Conservation (phyloP, 106 monocot genomes). For the Dactylorhiza incarnata region DNA sequence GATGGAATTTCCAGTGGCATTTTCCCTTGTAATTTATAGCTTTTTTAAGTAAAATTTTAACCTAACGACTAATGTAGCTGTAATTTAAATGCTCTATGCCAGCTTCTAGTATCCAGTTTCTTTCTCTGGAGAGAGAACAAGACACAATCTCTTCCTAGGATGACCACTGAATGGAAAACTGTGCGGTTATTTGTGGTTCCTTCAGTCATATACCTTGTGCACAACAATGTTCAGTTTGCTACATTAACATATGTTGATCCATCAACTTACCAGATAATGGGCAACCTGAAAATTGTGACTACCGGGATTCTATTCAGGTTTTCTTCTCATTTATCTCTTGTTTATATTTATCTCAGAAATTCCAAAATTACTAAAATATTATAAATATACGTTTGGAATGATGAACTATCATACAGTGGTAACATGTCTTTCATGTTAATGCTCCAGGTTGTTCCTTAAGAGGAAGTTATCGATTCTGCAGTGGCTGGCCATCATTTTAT, state of each 20-base stretch:
- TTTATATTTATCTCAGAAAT: neutral
- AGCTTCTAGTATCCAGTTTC: conserved; percentile 85
- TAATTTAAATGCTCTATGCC: conserved; percentile 13
- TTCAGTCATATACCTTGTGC: conserved; percentile 89
- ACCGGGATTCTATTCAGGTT: conserved; percentile 92
- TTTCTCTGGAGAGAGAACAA: conserved; percentile 77
- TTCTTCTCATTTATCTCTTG: neutral
- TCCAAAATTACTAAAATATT: neutral
- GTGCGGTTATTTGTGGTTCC: conserved; percentile 71
- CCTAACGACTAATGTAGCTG: conserved; percentile 5
- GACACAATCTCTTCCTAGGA: conserved; percentile 48
- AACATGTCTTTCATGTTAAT: conserved; percentile 7
- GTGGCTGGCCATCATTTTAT: conserved; percentile 86
- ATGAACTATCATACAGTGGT: neutral
- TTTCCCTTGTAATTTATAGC: neutral
- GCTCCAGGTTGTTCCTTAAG: conserved; percentile 61
- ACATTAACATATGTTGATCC: conserved; percentile 86
- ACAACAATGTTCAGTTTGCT: conserved; percentile 95
- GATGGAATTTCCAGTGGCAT: neutral
- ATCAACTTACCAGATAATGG: conserved; percentile 98
- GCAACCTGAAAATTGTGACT: conserved; percentile 95
- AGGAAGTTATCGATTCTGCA: conserved; percentile 79
- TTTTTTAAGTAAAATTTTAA: neutral
- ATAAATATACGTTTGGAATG: neutral
- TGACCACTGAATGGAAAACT: conserved; percentile 87